Conservation (phyloP, 805 yeast genomes). For the Ogataea pini region DNA sequence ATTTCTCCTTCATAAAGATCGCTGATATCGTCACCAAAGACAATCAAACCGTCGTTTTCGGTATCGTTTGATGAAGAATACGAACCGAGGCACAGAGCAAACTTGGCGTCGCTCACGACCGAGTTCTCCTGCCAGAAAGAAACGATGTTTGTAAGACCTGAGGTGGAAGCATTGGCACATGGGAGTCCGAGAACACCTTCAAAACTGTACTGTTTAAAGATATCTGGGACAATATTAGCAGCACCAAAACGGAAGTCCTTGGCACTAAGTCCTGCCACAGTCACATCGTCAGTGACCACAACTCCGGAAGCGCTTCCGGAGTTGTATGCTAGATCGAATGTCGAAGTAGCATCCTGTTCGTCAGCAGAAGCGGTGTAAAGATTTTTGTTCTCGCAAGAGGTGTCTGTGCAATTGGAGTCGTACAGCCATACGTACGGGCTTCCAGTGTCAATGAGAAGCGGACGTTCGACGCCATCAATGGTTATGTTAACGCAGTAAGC, state of each 20-base stretch:
- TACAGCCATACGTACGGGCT: constrained; percentile 66
- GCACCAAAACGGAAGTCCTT: constrained; percentile 52
- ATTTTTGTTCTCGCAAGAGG: constrained; percentile 41
- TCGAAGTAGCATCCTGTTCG: constrained; percentile 16
- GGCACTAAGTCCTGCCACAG: constrained; percentile 39
- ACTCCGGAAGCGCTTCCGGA: constrained; percentile 55
- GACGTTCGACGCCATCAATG: constrained; percentile 43
- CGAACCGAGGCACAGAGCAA: constrained; percentile 48
- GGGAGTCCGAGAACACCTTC: constrained; percentile 66
- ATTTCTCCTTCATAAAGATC: constrained; percentile 44
- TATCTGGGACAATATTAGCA: constrained; percentile 52
- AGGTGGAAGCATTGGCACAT: constrained; percentile 39
- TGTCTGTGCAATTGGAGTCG: constrained; percentile 48
- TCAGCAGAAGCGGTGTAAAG: constrained; percentile 32
- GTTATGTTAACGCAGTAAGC: constrained; percentile 44
- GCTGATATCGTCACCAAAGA: constrained; percentile 42
- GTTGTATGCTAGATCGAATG: constrained; percentile 52
- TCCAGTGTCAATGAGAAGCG: constrained; percentile 63
- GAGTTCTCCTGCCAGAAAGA: constrained; percentile 38
- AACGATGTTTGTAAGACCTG: constrained; percentile 41
- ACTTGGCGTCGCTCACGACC: constrained; percentile 39
- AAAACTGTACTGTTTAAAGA: constrained; percentile 52
- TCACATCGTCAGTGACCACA: constrained; percentile 41
- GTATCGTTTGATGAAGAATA: constrained; percentile 20
- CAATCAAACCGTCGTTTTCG: constrained; percentile 43